These are phyloP conservation scores for Microdochium bolleyi DNA, from an alignment of 2,329 filamentous ascomycete species.

Conservation along the genomic window DNA sequence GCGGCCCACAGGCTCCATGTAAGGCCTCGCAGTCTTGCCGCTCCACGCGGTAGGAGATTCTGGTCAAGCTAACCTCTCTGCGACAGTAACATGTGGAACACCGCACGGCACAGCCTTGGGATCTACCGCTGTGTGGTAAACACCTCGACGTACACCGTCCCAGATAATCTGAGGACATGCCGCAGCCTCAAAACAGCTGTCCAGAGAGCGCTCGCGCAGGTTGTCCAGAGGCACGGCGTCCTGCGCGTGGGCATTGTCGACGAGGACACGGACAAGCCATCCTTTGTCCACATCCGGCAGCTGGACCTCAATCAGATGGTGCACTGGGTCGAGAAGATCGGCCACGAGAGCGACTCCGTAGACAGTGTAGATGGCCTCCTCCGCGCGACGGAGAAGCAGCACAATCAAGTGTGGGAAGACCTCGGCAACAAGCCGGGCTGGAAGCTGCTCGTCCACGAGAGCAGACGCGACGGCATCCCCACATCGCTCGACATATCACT, in stretches of 20 bases:
- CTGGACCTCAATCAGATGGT: slow-evolving; percentile 36
- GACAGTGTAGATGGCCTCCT: slow-evolving; percentile 20
- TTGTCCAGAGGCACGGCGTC: slow-evolving; percentile 35
- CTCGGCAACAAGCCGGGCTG: slow-evolving; percentile 34
- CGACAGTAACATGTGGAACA: slow-evolving; percentile 12
- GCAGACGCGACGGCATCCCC: slow-evolving; percentile 6
- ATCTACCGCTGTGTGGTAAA: slow-evolving; percentile 38
- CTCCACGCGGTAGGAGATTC: not conserved
- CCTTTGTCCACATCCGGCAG: slow-evolving; percentile 31
- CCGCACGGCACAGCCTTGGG: slow-evolving; percentile 36
- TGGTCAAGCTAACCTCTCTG: not conserved
- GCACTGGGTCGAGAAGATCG: slow-evolving; percentile 18
- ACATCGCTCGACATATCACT: slow-evolving; percentile 33
- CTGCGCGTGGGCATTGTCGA: slow-evolving; percentile 39
- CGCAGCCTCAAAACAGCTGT: slow-evolving; percentile 15
- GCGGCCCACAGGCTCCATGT: not conserved
- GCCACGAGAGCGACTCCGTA: slow-evolving; percentile 16
- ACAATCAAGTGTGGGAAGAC: slow-evolving; percentile 32
- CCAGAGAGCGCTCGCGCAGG: slow-evolving; percentile 26
- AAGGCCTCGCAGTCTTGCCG: not conserved
- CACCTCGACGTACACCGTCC: slow-evolving; percentile 32
- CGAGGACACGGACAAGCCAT: slow-evolving; percentile 32
- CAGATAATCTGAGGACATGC: slow-evolving; percentile 3
- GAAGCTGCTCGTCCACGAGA: slow-evolving; percentile 31
- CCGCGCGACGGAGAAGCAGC: slow-evolving; percentile 21